A percentile compares a stretch with the other conserved stretches of the same genome.
Evolutionary conservation across 441 rosid genomes (phyloP).

Genomic region (Metrosideros polymorpha): DNA sequence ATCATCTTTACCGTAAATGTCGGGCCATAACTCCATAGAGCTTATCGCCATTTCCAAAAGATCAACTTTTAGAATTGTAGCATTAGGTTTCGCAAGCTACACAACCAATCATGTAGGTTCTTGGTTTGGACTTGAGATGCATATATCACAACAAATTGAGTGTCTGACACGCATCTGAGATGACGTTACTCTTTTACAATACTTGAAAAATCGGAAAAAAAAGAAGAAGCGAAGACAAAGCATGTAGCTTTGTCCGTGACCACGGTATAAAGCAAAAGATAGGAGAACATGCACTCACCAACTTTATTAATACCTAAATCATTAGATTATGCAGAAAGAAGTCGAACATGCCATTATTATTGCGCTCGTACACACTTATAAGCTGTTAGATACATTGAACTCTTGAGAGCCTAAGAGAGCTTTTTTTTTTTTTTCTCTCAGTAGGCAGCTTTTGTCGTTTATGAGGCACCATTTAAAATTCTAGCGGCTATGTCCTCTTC

Average conservation of each 20-base stretch:
- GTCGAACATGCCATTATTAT: neutral
- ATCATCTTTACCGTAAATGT: neutral
- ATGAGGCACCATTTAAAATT: neutral
- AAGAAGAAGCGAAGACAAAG: neutral
- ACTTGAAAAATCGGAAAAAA: neutral
- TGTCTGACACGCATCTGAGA: neutral
- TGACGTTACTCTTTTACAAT: neutral
- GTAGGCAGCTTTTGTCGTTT: constrained; percentile 24
- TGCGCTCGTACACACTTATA: neutral
- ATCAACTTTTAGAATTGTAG: neutral
- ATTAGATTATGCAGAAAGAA: neutral
- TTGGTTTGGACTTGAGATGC: neutral
- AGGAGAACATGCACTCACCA: neutral
- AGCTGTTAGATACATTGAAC: constrained; percentile 34
- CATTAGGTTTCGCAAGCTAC: neutral
- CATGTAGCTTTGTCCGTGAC: neutral
- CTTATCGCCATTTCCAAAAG: neutral
- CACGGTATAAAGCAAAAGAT: neutral
- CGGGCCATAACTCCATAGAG: neutral
- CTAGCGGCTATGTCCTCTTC: constrained; percentile 25
- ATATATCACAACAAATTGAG: neutral
- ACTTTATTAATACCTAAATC: neutral
- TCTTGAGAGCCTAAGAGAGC: neutral
- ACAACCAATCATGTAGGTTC: neutral
- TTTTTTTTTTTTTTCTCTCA: neutral